These are phyloP conservation scores for Neofusicoccum parvum DNA, from an alignment of 2,329 filamentous ascomycete species.

Conservation along the genomic window DNA sequence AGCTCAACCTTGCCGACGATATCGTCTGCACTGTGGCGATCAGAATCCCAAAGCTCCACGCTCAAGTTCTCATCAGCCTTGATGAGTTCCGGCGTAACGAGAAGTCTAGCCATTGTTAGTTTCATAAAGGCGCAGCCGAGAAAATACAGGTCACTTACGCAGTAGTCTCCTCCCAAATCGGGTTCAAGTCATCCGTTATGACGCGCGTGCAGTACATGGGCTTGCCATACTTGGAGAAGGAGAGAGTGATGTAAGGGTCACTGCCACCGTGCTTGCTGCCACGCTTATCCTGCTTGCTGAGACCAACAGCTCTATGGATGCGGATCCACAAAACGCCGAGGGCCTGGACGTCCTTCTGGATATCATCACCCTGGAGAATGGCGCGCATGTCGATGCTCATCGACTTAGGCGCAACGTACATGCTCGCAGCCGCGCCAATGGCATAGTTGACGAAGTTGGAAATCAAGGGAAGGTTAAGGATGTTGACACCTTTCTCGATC, in stretches of 20 bases:
- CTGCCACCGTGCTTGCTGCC: slow-evolving; percentile 85
- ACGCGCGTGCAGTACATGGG: slow-evolving; percentile 97
- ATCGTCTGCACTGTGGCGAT: slow-evolving; percentile 88
- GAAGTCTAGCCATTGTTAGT: slow-evolving; percentile 46
- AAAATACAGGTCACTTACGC: slow-evolving; percentile 44
- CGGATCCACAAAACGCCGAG: slow-evolving; percentile 89
- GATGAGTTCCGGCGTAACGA: slow-evolving; percentile 87
- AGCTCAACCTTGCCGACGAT: slow-evolving; percentile 94
- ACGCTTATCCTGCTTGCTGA: slow-evolving; percentile 88
- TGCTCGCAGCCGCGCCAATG: slow-evolving; percentile 79
- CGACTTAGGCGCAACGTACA: slow-evolving; percentile 94
- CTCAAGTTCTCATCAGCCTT: slow-evolving; percentile 92
- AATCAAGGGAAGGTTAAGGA: slow-evolving; percentile 88
- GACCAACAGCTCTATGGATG: slow-evolving; percentile 81
- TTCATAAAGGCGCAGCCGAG: background rate
- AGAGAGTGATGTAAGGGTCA: slow-evolving; percentile 92
- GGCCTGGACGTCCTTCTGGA: slow-evolving; percentile 85
- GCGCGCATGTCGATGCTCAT: slow-evolving; percentile 90
- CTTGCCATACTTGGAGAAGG: slow-evolving; percentile 95
- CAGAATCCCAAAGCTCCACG: slow-evolving; percentile 95
- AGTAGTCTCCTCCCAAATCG: slow-evolving; percentile 85
- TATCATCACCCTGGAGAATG: slow-evolving; percentile 86
- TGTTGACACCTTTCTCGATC: slow-evolving; percentile 86
- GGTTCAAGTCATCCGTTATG: slow-evolving; percentile 92
- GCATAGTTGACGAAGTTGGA: slow-evolving; percentile 97